A percentile compares a stretch with the other conserved stretches of the same genome.
phyloP scores from a whole-genome alignment of 192 early-diverging fungal genomes.

The Podila horticola region DNA sequence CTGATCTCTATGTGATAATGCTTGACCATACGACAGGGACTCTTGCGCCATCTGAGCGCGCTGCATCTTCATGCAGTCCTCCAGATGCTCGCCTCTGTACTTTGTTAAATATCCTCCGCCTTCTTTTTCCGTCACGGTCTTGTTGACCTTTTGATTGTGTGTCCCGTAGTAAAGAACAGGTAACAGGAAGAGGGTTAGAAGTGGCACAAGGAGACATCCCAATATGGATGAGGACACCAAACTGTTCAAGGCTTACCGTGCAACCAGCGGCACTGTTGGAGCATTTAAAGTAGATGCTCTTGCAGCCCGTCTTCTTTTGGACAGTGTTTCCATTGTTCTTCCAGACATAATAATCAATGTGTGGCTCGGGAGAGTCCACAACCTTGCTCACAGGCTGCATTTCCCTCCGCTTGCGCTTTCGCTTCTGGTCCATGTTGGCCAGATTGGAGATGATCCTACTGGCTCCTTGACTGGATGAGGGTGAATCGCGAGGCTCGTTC shows the following conservation, averaged over 20 bases:
- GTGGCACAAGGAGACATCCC: not conserved
- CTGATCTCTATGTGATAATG: conserved; percentile 16
- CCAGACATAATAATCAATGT: conserved; percentile 54
- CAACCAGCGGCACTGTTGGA: conserved; percentile 34
- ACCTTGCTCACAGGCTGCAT: conserved; percentile 7
- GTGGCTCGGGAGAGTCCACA: conserved; percentile 2
- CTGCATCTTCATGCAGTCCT: conserved; percentile 60
- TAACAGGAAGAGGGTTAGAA: not conserved
- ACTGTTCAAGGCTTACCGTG: conserved; percentile 46
- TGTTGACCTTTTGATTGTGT: conserved; percentile 56
- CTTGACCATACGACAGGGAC: conserved; percentile 11
- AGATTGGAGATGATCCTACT: not conserved
- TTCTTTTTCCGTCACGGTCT: conserved; percentile 64
- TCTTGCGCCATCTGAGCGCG: conserved; percentile 36
- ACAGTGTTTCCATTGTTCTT: conserved; percentile 56
- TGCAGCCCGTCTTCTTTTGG: conserved; percentile 53
- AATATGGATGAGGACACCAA: conserved; percentile 16
- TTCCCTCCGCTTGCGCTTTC: conserved; percentile 6
- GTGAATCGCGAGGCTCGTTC: not conserved
- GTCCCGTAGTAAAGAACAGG: conserved; percentile 25
- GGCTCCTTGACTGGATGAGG: not conserved
- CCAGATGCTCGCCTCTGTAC: conserved; percentile 64
- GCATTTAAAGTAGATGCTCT: conserved; percentile 56
- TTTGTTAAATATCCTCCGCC: conserved; percentile 65
- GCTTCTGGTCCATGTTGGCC: not conserved